Percentiles rank a stretch among this genome's conserved stretches.
These are phyloP conservation scores for Pinus albicaulis DNA, from an alignment of 75 land plant genomes.

Conservation along the genomic window DNA sequence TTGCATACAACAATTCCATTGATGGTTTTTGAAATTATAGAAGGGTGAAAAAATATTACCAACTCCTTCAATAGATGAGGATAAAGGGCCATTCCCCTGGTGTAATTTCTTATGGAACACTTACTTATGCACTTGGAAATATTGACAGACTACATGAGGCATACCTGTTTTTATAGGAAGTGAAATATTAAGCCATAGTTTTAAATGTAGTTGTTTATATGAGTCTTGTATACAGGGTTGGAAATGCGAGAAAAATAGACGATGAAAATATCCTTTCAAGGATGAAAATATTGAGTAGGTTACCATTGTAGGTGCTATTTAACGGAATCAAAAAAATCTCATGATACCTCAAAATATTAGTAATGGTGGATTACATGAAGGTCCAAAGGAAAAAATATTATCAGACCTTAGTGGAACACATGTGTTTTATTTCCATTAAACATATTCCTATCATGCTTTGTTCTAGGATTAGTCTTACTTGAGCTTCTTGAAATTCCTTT, in stretches of 20 bases:
- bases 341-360: conserved; percentile 42
- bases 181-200: conserved; percentile 47
- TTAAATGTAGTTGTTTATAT: conserved; percentile 62
- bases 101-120: conserved; percentile 57
- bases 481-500: no score
- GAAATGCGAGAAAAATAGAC: conserved; percentile 68
- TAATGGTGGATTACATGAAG: not conserved
- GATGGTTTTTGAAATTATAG: conserved; percentile 78
- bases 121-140: conserved; percentile 74
- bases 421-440: no score
- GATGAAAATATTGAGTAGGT: conserved; percentile 62
- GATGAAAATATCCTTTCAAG: no score
- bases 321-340: conserved; percentile 58
- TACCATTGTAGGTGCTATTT: conserved; percentile 65
- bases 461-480: no score
- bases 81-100: conserved; percentile 46
- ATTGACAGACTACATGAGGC: conserved; percentile 78
- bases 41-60: conserved; percentile 75
- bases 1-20: conserved; percentile 63
- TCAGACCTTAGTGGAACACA: no score
- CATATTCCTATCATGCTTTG: no score
- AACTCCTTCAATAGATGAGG: conserved; percentile 79
- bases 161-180: conserved; percentile 77
- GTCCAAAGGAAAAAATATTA: no score
- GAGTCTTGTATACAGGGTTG: conserved; percentile 77